Base-by-base conservation (phyloP, 257 asterid genomes). In the Solanum arcanum region DNA sequence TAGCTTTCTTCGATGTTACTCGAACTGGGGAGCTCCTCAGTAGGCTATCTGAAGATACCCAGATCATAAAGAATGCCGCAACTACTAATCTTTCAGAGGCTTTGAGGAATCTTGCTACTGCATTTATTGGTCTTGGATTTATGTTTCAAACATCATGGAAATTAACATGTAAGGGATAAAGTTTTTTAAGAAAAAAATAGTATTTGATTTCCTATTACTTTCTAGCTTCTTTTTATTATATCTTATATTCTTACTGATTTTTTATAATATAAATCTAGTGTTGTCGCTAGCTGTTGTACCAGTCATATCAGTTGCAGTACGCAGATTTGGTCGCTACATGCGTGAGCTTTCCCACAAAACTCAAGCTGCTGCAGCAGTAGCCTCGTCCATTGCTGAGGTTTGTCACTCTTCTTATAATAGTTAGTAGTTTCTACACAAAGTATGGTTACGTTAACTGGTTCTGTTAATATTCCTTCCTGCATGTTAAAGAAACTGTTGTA, bases 21-120 rank as follows among this genome's bases (percentile, higher is more conserved):
- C 96, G 99, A 44, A 96, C 99, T 18, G 99, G 99, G 87, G 99
- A 96, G 89, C 97, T 96, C 86, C 88, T 96, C 85, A 96, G 99
- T 89, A 91, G 99, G 91, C 95, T 96, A 15, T 96, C 99, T 69
- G 99, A 96, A 92, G 98, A 96, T 89, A 96, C 99, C 15, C 98
- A 96, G 89, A 93, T 96, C 86, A 96, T 96, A 78, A 96, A 96
- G 88, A 93, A 90, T 91, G 99, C 97, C 46, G 99, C 99, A 87
- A 96, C 99, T 5, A 94, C 97, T 29, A 95, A 95, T 83, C 98
- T 96, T 86, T 96, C 99, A 20, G 98, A 95, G 91, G 98, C 99
- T 87, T 90, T 96, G 77, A 91, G 97, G 90, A 95, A 95, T 90
- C 91, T 95, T 82, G 90, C 99, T 49, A 96, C 98, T 82, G 95